phyloP scores from a whole-genome alignment of 306 rosid species.

The Rosa rugosa region DNA sequence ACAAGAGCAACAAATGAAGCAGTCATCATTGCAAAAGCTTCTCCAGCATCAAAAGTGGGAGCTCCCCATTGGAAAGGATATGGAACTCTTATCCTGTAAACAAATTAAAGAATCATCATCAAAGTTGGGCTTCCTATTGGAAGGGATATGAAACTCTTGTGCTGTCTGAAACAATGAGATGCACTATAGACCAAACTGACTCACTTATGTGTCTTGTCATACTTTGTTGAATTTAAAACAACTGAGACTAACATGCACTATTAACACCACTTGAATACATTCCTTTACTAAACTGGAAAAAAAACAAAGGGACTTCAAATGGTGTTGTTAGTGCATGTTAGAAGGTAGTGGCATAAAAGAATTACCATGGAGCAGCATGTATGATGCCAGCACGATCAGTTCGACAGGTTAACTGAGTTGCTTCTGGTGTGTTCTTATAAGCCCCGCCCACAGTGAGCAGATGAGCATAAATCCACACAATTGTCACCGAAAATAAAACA shows the following conservation, averaged over 20 bases:
- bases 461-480: slow-evolving; percentile 89
- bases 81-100: slow-evolving; percentile 83
- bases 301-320: background rate
- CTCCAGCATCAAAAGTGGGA: slow-evolving; percentile 95
- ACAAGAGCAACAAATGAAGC: slow-evolving; percentile 89
- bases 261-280: background rate
- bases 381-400: slow-evolving; percentile 93
- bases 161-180: slow-evolving; percentile 36
- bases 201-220: slow-evolving; percentile 6
- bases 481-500: slow-evolving; percentile 68
- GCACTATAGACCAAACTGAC: slow-evolving; percentile 3
- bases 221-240: background rate
- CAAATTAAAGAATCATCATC: slow-evolving; percentile 43
- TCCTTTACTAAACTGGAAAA: background rate
- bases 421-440: slow-evolving; percentile 49
- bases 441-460: slow-evolving; percentile 91
- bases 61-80: slow-evolving; percentile 99
- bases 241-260: background rate
- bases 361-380: slow-evolving; percentile 83
- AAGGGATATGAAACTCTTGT: slow-evolving; percentile 73
- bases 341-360: slow-evolving; percentile 12
- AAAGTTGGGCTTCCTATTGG: slow-evolving; percentile 82
- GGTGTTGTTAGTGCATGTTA: background rate
- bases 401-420: slow-evolving; percentile 74
- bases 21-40: slow-evolving; percentile 98